Conservation (phyloP, 257 asterid genomes). For the Fraxinus cuspidata region DNA sequence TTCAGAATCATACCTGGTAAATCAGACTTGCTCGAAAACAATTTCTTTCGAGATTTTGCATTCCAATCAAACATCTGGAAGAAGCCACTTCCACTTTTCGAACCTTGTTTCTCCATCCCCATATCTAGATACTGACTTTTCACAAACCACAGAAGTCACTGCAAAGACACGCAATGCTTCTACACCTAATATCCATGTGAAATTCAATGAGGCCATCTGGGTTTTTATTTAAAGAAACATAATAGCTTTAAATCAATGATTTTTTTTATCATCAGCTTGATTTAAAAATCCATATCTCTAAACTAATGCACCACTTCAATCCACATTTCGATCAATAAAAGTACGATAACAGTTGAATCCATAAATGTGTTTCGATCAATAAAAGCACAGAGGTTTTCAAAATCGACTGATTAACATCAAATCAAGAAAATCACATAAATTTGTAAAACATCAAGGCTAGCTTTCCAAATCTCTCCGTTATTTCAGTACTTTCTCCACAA, state of each 20-base stretch:
- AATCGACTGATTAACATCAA: conserved; percentile 7
- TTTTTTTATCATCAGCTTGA: background rate
- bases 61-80: conserved; percentile 94
- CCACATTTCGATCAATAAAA: background rate
- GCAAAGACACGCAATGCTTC: conserved; percentile 12
- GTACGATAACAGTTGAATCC: background rate
- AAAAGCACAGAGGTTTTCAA: background rate
- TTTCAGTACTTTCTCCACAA: background rate
- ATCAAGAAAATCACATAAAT: conserved; percentile 16
- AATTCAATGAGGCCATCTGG: conserved; percentile 2
- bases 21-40: conserved; percentile 73
- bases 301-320: background rate
- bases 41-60: conserved; percentile 82
- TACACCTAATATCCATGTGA: conserved; percentile 35
- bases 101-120: conserved; percentile 73
- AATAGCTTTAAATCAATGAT: background rate
- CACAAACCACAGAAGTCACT: conserved; percentile 24
- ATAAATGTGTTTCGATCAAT: background rate
- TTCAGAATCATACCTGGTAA: conserved; percentile 55
- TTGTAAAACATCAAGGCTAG: background rate
- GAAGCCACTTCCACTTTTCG: conserved; percentile 76
- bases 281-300: background rate
- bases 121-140: conserved; percentile 30
- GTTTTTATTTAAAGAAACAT: conserved; percentile 6
- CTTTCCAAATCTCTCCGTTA: background rate